These are phyloP conservation scores for Sarcodon aspratus DNA, from an alignment of 768 basidiomycete species.

Conservation along the genomic window DNA sequence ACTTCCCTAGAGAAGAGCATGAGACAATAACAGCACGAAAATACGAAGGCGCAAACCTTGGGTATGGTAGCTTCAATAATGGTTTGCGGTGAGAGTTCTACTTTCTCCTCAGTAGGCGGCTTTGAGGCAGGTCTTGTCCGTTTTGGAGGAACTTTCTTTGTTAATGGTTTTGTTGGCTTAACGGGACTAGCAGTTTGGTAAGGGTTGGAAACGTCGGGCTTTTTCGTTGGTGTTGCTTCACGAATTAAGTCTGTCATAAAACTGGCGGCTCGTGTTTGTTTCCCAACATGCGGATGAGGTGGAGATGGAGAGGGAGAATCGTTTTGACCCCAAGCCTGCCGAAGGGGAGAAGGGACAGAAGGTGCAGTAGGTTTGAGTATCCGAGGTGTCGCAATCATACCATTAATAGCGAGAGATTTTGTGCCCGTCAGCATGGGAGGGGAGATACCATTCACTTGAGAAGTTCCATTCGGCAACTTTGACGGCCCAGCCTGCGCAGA, in stretches of 20 bases:
- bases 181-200: slow-evolving; percentile 68
- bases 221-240: slow-evolving; percentile 47
- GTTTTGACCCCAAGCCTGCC: slow-evolving; percentile 55
- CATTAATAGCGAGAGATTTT: slow-evolving; percentile 5
- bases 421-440: slow-evolving; percentile 6
- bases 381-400: slow-evolving; percentile 9
- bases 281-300: slow-evolving; percentile 24
- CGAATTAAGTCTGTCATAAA: slow-evolving; percentile 63
- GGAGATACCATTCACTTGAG: slow-evolving; percentile 7
- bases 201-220: slow-evolving; percentile 62
- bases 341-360: slow-evolving; percentile 59
- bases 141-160: slow-evolving; percentile 27
- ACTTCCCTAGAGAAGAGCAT: slow-evolving; percentile 41
- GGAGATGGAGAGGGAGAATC: slow-evolving; percentile 28
- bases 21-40: slow-evolving; percentile 2
- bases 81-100: slow-evolving; percentile 41
- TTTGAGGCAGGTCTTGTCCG: slow-evolving; percentile 32
- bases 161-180: slow-evolving; percentile 25
- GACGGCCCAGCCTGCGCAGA: slow-evolving; percentile 8
- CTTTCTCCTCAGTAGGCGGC: slow-evolving; percentile 15
- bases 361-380: slow-evolving; percentile 46
- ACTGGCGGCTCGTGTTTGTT: slow-evolving; percentile 55
- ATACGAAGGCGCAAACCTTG: slow-evolving; percentile 31
- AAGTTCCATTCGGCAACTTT: slow-evolving; percentile 1
- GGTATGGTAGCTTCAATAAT: slow-evolving; percentile 74